phyloP scores from a whole-genome alignment of 228 moss, liverwort and hornwort genomes.

The Sphagnum fallax region DNA sequence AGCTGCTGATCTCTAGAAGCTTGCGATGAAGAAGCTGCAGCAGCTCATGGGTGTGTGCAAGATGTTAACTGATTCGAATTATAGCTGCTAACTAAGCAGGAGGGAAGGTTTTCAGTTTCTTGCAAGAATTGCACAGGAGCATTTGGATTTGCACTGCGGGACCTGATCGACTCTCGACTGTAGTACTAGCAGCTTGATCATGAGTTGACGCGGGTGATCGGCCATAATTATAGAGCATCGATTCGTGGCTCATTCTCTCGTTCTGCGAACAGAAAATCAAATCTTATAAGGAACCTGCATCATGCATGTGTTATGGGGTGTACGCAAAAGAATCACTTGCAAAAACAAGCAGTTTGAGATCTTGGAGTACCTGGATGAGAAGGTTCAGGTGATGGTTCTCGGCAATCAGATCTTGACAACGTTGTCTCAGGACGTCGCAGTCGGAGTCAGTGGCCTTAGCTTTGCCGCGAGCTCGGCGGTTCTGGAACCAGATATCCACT shows the following conservation, averaged over 20 bases:
- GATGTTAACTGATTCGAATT: no score
- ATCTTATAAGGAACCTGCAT: not conserved
- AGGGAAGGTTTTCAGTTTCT: conserved; percentile 11
- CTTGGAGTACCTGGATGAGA: conserved; percentile 37
- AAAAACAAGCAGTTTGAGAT: not conserved
- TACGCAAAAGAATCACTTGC: not conserved
- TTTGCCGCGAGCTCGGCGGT: conserved; percentile 48
- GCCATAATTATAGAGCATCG: no score
- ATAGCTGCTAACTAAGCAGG: no score
- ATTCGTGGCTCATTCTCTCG: conserved; percentile 53
- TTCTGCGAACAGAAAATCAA: conserved; percentile 16
- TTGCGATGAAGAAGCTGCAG: no score
- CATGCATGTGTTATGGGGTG: not conserved
- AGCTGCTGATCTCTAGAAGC: no score
- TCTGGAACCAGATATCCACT: conserved; percentile 64
- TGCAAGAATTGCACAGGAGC: conserved; percentile 45
- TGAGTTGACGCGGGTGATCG: no score
- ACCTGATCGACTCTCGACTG: conserved; percentile 20
- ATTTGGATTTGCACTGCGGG: conserved; percentile 36
- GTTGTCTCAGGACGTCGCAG: conserved; percentile 55
- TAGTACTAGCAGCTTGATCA: conserved; percentile 17
- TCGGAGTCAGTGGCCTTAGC: conserved; percentile 52
- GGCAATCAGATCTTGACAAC: conserved; percentile 55
- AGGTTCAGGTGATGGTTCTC: conserved; percentile 60
- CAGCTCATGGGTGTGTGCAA: no score